Conservation (phyloP, 164 flowering plant genomes). For the Tetrastigma voinierianum region DNA sequence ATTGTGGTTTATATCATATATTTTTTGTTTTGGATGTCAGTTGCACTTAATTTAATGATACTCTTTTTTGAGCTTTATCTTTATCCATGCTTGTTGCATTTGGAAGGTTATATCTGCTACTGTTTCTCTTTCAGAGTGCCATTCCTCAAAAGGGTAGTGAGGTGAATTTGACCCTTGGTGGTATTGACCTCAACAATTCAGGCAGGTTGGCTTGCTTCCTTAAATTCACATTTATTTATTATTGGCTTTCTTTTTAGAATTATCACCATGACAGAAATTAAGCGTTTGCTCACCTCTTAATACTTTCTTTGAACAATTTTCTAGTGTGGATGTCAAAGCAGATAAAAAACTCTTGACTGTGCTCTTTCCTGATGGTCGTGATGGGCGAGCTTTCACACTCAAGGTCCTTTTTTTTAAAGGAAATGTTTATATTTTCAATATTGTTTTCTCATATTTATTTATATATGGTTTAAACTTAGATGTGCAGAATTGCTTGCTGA, state of each 20-base stretch:
- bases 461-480: background rate
- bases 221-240: constrained; percentile 4
- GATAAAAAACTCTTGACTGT: constrained; percentile 94
- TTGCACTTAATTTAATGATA: background rate
- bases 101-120: constrained; percentile 3
- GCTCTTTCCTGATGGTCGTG: constrained; percentile 92
- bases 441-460: background rate
- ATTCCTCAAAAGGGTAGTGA: constrained; percentile 74
- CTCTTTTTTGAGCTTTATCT: background rate
- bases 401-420: constrained; percentile 52
- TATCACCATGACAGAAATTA: background rate
- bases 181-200: constrained; percentile 97
- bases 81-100: background rate
- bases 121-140: constrained; percentile 55
- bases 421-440: background rate
- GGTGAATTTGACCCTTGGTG: constrained; percentile 93
- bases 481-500: too few species aligned
- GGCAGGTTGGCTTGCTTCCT: constrained; percentile 79
- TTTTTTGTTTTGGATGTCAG: background rate
- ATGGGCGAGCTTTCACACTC: constrained; percentile 94
- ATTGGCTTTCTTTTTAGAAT: background rate
- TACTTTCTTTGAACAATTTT: constrained; percentile 7
- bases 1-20: background rate
- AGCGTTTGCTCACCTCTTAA: constrained; percentile 5
- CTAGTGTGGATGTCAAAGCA: constrained; percentile 82